A percentile compares a stretch with the other conserved stretches of the same genome.
Evolutionary conservation across 805 yeast genomes (phyloP).

Genomic region (Saturnispora sekii): DNA sequence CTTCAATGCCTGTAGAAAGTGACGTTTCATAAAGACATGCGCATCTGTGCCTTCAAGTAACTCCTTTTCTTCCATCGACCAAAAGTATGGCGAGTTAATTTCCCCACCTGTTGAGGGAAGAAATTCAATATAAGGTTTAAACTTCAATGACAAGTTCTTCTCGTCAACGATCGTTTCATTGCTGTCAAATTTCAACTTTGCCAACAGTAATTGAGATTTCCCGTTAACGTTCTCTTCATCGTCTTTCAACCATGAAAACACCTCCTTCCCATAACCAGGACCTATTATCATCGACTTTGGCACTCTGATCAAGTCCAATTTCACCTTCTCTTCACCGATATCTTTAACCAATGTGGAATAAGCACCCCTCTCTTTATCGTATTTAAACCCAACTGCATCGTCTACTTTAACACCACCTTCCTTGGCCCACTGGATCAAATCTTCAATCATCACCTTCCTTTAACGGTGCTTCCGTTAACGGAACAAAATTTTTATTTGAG

Average conservation of each 20-base stretch:
- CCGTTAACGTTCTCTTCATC: conserved; percentile 21
- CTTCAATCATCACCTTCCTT: neutral
- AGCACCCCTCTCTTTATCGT: conserved; percentile 26
- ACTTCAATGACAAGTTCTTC: conserved; percentile 21
- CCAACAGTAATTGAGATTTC: conserved; percentile 30
- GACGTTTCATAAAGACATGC: conserved; percentile 41
- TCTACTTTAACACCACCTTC: conserved; percentile 31
- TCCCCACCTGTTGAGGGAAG: conserved; percentile 34
- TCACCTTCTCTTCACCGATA: conserved; percentile 5
- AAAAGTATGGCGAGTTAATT: conserved; percentile 57
- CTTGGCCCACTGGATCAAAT: conserved; percentile 21
- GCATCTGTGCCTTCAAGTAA: conserved; percentile 62
- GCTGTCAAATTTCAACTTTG: conserved; percentile 33
- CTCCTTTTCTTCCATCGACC: conserved; percentile 44
- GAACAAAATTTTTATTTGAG: no score
- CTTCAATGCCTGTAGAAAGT: conserved; percentile 35
- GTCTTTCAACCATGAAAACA: conserved; percentile 9
- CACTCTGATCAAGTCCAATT: conserved; percentile 25
- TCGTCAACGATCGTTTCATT: conserved; percentile 12
- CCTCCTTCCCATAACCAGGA: conserved; percentile 26
- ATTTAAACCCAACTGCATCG: conserved; percentile 25
- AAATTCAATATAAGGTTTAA: conserved; percentile 36
- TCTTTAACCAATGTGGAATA: conserved; percentile 22
- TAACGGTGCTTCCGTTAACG: conserved; percentile 4
- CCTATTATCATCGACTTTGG: conserved; percentile 32